Conservation (phyloP, 495 filamentous ascomycete species). For the Xylaria telfairii region DNA sequence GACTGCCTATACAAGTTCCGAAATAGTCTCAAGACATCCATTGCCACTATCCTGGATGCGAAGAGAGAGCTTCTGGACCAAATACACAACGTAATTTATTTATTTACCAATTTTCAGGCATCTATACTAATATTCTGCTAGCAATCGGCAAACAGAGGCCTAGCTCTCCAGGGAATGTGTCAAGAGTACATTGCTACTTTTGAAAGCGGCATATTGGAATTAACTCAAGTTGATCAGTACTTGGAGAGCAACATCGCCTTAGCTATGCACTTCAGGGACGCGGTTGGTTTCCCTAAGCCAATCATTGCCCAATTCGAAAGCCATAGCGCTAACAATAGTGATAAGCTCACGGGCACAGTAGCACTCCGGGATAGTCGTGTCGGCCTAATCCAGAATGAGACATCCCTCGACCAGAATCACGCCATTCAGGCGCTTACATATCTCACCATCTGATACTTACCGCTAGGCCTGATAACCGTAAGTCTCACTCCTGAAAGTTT, state of each 20-base stretch:
- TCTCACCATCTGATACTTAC: slow-evolving; percentile 1
- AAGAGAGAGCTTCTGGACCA: slow-evolving; percentile 4
- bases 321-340: not conserved
- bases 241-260: not conserved
- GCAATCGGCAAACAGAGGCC: slow-evolving; percentile 4
- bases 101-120: not conserved
- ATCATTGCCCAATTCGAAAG: not conserved
- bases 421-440: slow-evolving; percentile 9
- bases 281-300: not conserved
- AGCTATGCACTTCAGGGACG: not conserved
- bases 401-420: not conserved
- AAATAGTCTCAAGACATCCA: not conserved
- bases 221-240: not conserved
- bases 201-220: not conserved
- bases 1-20: not conserved
- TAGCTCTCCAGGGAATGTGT: slow-evolving; percentile 6
- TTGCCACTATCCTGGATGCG: not conserved
- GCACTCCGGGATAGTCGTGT: slow-evolving; percentile 7
- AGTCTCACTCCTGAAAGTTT: not conserved
- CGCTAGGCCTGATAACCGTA: not conserved
- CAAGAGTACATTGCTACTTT: slow-evolving; percentile 1
- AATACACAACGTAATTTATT: not conserved
- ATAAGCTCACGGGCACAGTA: not conserved
- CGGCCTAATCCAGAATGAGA: not conserved
- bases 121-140: not conserved